A percentile compares a stretch with the other conserved stretches of the same genome.
These are phyloP conservation scores for Schizosaccharomyces versatilis DNA, from an alignment of 1,139 yeast genomes.

Conservation along the genomic window DNA sequence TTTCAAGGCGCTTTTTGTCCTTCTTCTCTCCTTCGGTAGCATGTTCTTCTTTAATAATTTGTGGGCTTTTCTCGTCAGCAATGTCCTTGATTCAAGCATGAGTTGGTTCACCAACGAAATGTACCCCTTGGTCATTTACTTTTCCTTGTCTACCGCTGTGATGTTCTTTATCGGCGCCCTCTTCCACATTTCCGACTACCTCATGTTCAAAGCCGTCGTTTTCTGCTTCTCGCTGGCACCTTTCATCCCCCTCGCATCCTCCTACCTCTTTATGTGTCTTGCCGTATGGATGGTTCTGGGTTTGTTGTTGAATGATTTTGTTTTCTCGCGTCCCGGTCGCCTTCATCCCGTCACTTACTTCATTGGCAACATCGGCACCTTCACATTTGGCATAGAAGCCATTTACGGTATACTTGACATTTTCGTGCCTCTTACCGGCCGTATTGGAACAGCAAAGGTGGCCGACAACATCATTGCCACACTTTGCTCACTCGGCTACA, in stretches of 20 bases:
- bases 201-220: background rate
- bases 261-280: background rate
- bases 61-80: background rate
- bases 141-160: background rate
- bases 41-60: constrained; percentile 4
- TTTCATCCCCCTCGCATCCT: background rate
- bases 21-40: constrained; percentile 2
- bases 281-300: background rate
- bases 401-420: constrained; percentile 6
- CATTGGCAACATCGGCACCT: background rate
- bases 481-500: constrained; percentile 3
- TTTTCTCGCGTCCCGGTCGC: background rate
- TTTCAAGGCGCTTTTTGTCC: constrained; percentile 1
- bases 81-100: constrained; percentile 1
- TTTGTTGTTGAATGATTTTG: background rate
- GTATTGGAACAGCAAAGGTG: constrained; percentile 7
- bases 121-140: constrained; percentile 1
- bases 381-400: constrained; percentile 6
- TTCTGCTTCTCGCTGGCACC: background rate
- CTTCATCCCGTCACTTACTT: background rate
- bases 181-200: background rate
- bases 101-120: constrained; percentile 3
- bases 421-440: constrained; percentile 10
- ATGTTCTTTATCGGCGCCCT: background rate
- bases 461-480: constrained; percentile 9